Conservation (phyloP, 2,329 filamentous ascomycete species). For the Scedosporium aurantiacum region DNA sequence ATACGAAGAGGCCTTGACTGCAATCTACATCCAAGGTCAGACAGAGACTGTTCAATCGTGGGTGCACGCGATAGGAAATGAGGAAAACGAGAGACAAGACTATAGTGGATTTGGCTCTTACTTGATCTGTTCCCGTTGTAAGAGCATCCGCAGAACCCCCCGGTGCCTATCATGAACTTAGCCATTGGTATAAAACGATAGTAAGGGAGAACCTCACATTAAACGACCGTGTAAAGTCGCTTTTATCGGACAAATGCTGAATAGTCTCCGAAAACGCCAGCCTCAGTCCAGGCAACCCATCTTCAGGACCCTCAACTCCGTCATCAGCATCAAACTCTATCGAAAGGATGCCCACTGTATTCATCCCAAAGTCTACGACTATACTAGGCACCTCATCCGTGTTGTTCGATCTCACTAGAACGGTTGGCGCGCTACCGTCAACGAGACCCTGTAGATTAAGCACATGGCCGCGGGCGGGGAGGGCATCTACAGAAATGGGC, state of each 20-base stretch:
- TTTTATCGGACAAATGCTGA: slow-evolving; percentile 29
- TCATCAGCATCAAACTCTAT: slow-evolving; percentile 29
- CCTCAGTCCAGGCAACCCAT: slow-evolving; percentile 27
- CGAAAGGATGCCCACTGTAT: slow-evolving; percentile 30
- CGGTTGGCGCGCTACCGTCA: background rate
- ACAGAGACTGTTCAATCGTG: too few species aligned
- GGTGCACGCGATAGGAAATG: too few species aligned
- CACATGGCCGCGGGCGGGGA: background rate
- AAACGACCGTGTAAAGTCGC: slow-evolving; percentile 38
- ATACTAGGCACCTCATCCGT: slow-evolving; percentile 21
- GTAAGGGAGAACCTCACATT: slow-evolving; percentile 18
- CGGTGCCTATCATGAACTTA: background rate
- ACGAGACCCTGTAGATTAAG: slow-evolving; percentile 1
- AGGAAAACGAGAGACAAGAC: background rate
- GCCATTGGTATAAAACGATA: background rate
- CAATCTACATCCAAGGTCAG: slow-evolving; percentile 21
- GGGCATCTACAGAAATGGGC: background rate
- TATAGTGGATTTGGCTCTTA: slow-evolving; percentile 12
- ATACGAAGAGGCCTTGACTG: slow-evolving; percentile 28
- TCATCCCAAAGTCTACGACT: slow-evolving; percentile 39
- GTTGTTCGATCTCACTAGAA: background rate
- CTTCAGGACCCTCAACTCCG: slow-evolving; percentile 8
- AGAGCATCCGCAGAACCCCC: slow-evolving; percentile 16
- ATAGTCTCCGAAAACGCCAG: slow-evolving; percentile 38
- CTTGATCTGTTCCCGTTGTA: slow-evolving; percentile 37